A percentile compares a stretch with the other conserved stretches of the same genome.
Conservation (phyloP, 23 red algal species). For the Cyanidiococcus yangmingshanensis region DNA sequence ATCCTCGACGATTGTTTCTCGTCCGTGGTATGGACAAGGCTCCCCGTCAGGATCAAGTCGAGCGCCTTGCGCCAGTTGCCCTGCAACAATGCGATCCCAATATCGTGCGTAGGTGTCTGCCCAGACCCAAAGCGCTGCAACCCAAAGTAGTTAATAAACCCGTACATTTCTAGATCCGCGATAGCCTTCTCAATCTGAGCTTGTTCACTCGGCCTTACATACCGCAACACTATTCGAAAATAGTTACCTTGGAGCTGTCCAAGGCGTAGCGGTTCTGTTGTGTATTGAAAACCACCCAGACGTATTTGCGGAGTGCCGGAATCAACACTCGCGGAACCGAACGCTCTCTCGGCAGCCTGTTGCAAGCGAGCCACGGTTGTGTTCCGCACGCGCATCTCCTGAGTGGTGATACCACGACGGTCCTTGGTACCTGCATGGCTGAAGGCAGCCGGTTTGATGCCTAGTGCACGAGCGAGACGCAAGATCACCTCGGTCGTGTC, state of each 20-base stretch:
- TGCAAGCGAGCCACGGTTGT: constrained; percentile 33
- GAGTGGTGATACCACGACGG: constrained; percentile 77
- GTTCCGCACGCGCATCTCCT: constrained; percentile 55
- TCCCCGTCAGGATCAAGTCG: constrained; percentile 45
- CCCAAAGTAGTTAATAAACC: constrained; percentile 99
- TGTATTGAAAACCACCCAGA: constrained; percentile 40
- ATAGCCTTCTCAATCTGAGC: constrained; percentile 20
- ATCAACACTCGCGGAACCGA: not conserved
- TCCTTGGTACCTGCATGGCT: constrained; percentile 88
- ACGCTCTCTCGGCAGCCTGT: constrained; percentile 1
- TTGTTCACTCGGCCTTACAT: not conserved
- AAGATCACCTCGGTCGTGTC: constrained; percentile 65
- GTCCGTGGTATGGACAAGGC: not conserved
- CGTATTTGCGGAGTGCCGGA: constrained; percentile 22
- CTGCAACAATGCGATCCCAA: constrained; percentile 63
- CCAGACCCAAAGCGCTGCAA: constrained; percentile 91
- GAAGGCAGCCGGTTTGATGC: constrained; percentile 28
- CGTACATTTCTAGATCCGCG: constrained; percentile 26
- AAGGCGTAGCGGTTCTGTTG: constrained; percentile 33
- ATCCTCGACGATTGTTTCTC: not conserved
- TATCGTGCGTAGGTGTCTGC: constrained; percentile 50
- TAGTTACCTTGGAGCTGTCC: constrained; percentile 70
- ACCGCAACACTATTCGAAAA: constrained; percentile 63
- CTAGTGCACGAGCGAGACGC: constrained; percentile 33
- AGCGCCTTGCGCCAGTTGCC: constrained; percentile 53